These are phyloP conservation scores for Camelina laxa DNA, from an alignment of 345 rosid genomes.

Conservation along the genomic window DNA sequence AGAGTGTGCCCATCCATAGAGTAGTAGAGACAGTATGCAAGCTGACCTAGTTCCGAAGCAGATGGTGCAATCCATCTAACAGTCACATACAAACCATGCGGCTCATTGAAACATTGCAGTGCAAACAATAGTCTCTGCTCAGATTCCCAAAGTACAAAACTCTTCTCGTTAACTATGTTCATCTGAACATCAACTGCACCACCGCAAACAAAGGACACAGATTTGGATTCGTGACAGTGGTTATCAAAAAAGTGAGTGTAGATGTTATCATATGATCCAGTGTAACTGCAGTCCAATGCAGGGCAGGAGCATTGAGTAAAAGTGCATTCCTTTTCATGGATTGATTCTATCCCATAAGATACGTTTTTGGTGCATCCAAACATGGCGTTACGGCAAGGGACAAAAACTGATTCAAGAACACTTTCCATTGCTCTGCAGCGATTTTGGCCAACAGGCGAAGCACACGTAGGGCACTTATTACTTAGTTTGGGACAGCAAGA, in stretches of 20 bases:
- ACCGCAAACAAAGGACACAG: background rate
- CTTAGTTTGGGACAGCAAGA: slow-evolving; percentile 48
- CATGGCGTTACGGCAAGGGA: slow-evolving; percentile 47
- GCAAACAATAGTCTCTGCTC: background rate
- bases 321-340: slow-evolving; percentile 51
- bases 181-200: background rate
- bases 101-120: background rate
- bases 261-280: slow-evolving; percentile 45
- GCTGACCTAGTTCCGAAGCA: background rate
- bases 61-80: slow-evolving; percentile 19
- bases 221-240: background rate
- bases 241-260: slow-evolving; percentile 40
- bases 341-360: slow-evolving; percentile 41
- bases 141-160: background rate
- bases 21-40: slow-evolving; percentile 3
- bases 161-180: background rate
- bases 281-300: slow-evolving; percentile 41
- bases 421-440: slow-evolving; percentile 57
- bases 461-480: slow-evolving; percentile 54
- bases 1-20: background rate
- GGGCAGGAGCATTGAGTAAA: slow-evolving; percentile 58
- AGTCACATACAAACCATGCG: background rate
- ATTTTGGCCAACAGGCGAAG: slow-evolving; percentile 45
- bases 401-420: slow-evolving; percentile 47
- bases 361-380: slow-evolving; percentile 47